Evolutionary conservation across 441 rosid species (phyloP).

Genomic region (Mallotus japonicus): DNA sequence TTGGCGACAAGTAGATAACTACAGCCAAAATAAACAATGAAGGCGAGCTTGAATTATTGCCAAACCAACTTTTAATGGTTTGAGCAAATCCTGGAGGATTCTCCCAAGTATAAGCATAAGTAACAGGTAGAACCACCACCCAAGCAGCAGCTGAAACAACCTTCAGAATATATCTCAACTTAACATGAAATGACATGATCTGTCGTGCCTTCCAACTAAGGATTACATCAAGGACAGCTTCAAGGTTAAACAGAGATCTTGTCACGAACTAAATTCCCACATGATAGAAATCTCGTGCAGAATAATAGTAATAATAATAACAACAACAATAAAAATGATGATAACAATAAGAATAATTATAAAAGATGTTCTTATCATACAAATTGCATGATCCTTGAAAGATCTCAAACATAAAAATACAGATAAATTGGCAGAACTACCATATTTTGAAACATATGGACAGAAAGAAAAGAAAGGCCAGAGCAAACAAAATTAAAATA

Average conservation of each 20-base stretch:
- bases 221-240: slow-evolving; percentile 94
- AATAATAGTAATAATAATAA: not conserved
- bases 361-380: not conserved
- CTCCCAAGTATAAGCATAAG: slow-evolving; percentile 88
- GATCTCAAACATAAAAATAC: not conserved
- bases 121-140: slow-evolving; percentile 88
- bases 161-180: slow-evolving; percentile 95
- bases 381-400: not conserved
- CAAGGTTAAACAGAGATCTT: slow-evolving; percentile 29
- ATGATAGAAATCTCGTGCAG: not conserved
- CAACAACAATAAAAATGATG: not conserved
- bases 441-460: not conserved
- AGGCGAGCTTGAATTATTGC: slow-evolving; percentile 64
- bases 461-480: not conserved
- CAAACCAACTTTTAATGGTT: slow-evolving; percentile 96
- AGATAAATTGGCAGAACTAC: not conserved
- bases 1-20: slow-evolving; percentile 84
- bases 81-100: slow-evolving; percentile 88
- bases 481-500: not conserved
- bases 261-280: slow-evolving; percentile 9
- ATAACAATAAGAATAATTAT: not conserved
- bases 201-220: slow-evolving; percentile 86
- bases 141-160: slow-evolving; percentile 93
- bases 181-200: slow-evolving; percentile 90
- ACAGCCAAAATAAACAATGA: slow-evolving; percentile 85